Evolutionary conservation across 2,329 filamentous ascomycete species (phyloP).

Genomic region (Trichoderma oligosporum): DNA sequence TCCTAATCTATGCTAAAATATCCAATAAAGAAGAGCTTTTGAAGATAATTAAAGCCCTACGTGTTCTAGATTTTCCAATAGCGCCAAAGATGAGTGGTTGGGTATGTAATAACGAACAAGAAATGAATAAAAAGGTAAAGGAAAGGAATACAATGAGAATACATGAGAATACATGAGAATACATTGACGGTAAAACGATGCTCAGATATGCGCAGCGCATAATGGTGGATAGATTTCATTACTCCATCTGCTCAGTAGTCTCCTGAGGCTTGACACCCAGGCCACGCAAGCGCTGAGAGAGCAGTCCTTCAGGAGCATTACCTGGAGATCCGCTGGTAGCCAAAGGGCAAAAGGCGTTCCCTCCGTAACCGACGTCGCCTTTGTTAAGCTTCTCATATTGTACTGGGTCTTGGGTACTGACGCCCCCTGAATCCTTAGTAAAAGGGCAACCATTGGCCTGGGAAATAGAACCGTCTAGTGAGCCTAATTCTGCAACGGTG

Average conservation of each 20-base stretch:
- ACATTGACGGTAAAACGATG: background rate
- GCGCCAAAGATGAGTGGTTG: background rate
- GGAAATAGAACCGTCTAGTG: constrained; percentile 29
- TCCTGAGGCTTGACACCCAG: constrained; percentile 47
- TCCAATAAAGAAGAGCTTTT: background rate
- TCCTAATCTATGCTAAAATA: background rate
- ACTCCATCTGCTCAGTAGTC: constrained; percentile 13
- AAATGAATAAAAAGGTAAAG: background rate
- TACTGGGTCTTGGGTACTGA: constrained; percentile 31
- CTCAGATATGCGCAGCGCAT: background rate
- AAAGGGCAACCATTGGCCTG: constrained; percentile 33
- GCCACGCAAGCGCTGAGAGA: constrained; percentile 65
- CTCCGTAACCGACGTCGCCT: constrained; percentile 61
- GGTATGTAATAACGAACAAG: background rate
- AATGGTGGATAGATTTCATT: background rate
- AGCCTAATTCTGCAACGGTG: constrained; percentile 24
- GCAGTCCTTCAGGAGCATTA: constrained; percentile 56
- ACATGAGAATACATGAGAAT: background rate
- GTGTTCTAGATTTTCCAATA: background rate
- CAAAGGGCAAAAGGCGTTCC: constrained; percentile 45
- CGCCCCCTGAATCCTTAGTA: constrained; percentile 33
- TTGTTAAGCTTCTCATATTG: constrained; percentile 66
- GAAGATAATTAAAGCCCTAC: background rate
- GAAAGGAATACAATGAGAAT: background rate
- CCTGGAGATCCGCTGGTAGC: constrained; percentile 33